Conservation (phyloP, 2,329 filamentous ascomycete genomes). For the Pyrenophora teres region DNA sequence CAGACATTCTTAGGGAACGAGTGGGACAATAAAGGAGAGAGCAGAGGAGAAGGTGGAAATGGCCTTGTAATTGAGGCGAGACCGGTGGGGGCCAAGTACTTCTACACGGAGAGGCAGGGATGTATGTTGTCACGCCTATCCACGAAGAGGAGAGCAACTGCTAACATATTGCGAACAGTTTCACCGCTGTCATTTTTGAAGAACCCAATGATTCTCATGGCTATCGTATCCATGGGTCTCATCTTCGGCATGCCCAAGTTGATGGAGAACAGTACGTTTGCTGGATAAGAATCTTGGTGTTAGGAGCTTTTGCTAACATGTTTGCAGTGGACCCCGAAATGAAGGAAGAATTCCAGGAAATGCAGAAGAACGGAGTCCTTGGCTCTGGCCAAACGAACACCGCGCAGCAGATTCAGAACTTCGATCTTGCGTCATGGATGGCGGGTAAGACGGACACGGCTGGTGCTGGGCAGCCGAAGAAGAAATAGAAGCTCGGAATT, state of each 20-base stretch:
- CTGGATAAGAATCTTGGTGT: neutral
- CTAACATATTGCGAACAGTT: constrained; percentile 56
- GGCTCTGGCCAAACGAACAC: constrained; percentile 43
- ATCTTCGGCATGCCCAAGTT: constrained; percentile 94
- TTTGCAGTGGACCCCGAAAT: constrained; percentile 91
- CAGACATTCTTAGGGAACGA: constrained; percentile 88
- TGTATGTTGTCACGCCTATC: constrained; percentile 62
- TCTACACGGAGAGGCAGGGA: constrained; percentile 73
- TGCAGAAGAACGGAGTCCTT: constrained; percentile 76
- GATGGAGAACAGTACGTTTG: constrained; percentile 85
- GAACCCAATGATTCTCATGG: constrained; percentile 96
- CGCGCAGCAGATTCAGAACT: constrained; percentile 63
- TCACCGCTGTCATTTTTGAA: constrained; percentile 82
- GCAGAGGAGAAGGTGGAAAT: constrained; percentile 51
- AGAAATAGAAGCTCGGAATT: no score
- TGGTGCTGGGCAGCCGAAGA: no score
- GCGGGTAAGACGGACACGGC: constrained; percentile 57
- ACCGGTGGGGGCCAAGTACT: constrained; percentile 68
- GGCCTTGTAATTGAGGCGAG: constrained; percentile 63
- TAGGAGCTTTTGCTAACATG: constrained; percentile 11
- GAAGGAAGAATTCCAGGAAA: constrained; percentile 87
- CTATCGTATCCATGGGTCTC: constrained; percentile 77
- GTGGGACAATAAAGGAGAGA: constrained; percentile 83
- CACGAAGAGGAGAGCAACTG: neutral
- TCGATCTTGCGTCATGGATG: constrained; percentile 72